These are phyloP conservation scores for Epichloe glyceriae DNA, from an alignment of 2,329 filamentous ascomycete genomes.

Conservation along the genomic window DNA sequence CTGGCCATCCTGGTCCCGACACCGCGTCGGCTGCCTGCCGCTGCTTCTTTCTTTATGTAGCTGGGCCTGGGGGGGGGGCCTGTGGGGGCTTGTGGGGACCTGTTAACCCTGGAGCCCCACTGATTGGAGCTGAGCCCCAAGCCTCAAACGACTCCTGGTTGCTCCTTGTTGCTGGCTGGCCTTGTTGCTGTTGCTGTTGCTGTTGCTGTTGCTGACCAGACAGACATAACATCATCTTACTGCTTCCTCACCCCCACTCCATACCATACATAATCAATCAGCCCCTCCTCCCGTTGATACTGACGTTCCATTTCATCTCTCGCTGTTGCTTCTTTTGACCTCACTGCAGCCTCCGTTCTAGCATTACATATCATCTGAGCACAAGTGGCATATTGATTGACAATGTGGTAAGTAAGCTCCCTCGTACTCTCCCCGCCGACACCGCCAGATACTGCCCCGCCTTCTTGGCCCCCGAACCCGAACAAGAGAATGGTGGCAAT, in stretches of 20 bases:
- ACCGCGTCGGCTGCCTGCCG: background rate
- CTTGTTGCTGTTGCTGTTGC: background rate
- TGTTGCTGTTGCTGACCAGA: background rate
- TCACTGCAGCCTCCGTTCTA: background rate
- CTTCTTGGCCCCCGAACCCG: background rate
- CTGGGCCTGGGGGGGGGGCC: too few relatives aligned
- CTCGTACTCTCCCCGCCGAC: constrained; percentile 1
- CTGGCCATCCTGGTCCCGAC: too few relatives aligned
- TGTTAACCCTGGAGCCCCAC: constrained; percentile 6
- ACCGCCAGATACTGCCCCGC: constrained; percentile 8
- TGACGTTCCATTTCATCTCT: constrained; percentile 3
- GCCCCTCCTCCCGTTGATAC: constrained; percentile 3
- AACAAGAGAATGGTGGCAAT: constrained; percentile 3
- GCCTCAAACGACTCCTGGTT: constrained; percentile 7
- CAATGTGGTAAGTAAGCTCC: constrained; percentile 15
- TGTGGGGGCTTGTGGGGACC: too few relatives aligned
- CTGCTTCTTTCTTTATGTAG: constrained; percentile 5
- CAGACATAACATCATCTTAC: constrained; percentile 6
- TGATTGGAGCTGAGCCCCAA: constrained; percentile 11
- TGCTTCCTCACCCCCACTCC: constrained; percentile 9
- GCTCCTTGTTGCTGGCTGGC: background rate
- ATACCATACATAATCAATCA: constrained; percentile 5
- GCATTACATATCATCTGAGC: constrained; percentile 2
- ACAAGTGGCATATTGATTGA: constrained; percentile 8
- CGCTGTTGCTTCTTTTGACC: constrained; percentile 2